A percentile compares a stretch with the other conserved stretches of the same genome.
Evolutionary conservation across 192 early-diverging fungal genomes (phyloP).

Genomic region (Linnemannia hyalina): DNA sequence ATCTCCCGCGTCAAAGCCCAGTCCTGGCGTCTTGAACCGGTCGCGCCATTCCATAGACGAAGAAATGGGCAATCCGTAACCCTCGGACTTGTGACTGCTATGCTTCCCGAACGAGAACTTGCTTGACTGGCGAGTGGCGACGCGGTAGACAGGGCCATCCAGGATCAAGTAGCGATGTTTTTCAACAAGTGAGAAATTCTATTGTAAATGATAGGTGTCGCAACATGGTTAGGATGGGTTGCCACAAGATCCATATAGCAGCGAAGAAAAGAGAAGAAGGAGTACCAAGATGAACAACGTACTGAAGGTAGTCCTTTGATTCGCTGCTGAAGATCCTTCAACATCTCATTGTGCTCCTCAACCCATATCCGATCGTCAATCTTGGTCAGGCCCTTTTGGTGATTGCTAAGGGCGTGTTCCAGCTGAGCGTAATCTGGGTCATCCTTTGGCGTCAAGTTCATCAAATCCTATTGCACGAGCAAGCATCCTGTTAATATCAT

Average conservation of each 20-base stretch:
- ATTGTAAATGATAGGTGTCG: background rate
- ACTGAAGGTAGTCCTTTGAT: conserved; percentile 51
- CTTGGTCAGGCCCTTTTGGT: conserved; percentile 43
- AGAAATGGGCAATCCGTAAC: background rate
- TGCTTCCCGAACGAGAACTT: conserved; percentile 12
- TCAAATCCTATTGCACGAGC: conserved; percentile 18
- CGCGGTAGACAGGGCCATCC: conserved; percentile 49
- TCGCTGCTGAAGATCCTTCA: conserved; percentile 47
- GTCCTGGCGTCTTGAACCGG: conserved; percentile 19
- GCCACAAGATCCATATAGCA: background rate
- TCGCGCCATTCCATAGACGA: conserved; percentile 34
- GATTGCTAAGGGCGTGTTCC: conserved; percentile 29
- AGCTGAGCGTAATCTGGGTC: conserved; percentile 39
- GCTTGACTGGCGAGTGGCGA: conserved; percentile 34
- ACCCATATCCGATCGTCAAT: conserved; percentile 56
- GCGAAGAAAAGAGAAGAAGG: background rate
- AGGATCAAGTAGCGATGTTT: conserved; percentile 49
- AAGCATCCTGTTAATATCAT: background rate
- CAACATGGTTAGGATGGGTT: background rate
- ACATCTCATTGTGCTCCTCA: conserved; percentile 52
- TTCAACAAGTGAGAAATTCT: conserved; percentile 53
- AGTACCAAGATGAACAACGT: background rate
- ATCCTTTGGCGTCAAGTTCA: conserved; percentile 29
- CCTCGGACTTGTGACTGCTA: conserved; percentile 16
- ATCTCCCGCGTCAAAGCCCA: background rate